phyloP scores from a whole-genome alignment of 1,284 basidiomycete species.

The Ceratobasidium sp. region DNA sequence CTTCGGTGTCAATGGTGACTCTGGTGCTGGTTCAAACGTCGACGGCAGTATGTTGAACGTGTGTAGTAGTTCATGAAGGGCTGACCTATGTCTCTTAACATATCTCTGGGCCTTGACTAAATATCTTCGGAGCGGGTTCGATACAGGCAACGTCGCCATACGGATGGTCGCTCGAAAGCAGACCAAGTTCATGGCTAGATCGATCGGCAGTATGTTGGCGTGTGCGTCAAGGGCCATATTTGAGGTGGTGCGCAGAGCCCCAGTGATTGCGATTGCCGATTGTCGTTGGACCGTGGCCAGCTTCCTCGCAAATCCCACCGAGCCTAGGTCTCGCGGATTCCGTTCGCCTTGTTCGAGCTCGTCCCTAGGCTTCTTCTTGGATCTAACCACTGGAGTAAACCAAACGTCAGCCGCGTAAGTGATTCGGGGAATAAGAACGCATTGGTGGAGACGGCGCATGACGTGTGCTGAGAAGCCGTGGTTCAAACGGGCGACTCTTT shows the following conservation, averaged over 20 bases:
- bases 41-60: constrained; percentile 9
- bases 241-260: constrained; percentile 40
- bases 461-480: constrained; percentile 35
- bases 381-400: neutral
- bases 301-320: neutral
- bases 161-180: constrained; percentile 14
- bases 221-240: constrained; percentile 26
- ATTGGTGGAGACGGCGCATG: constrained; percentile 29
- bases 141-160: constrained; percentile 15
- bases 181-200: constrained; percentile 9
- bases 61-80: neutral
- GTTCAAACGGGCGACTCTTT: constrained; percentile 30
- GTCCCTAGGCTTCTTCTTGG: neutral
- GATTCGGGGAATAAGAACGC: constrained; percentile 31
- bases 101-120: neutral
- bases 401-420: constrained; percentile 38
- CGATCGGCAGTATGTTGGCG: constrained; percentile 24
- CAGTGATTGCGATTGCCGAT: constrained; percentile 27
- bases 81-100: constrained; percentile 10
- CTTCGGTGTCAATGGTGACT: neutral
- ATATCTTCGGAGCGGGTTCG: constrained; percentile 20
- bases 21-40: neutral
- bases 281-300: constrained; percentile 34
- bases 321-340: neutral
- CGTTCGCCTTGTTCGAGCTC: neutral